phyloP scores from a whole-genome alignment of 768 basidiomycete species.

The Pleurotus citrinopileatus region DNA sequence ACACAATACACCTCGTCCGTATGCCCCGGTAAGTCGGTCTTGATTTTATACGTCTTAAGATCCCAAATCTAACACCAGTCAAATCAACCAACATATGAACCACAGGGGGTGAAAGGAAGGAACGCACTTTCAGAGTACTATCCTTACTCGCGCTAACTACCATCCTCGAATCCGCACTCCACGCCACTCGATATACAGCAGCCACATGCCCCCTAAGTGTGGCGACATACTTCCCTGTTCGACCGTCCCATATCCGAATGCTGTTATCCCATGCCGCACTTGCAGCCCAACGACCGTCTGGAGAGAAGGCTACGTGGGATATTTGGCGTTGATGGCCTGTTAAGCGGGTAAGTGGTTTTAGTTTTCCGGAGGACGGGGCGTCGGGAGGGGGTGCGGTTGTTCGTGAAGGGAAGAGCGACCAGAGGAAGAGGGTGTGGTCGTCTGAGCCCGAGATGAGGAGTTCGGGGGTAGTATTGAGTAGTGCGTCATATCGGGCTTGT shows the following conservation, averaged over 20 bases:
- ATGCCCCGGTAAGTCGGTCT: slow-evolving; percentile 92
- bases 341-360: slow-evolving; percentile 59
- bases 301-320: slow-evolving; percentile 91
- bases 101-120: not conserved
- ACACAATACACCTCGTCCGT: slow-evolving; percentile 99
- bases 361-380: slow-evolving; percentile 19
- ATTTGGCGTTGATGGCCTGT: slow-evolving; percentile 96
- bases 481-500: slow-evolving; percentile 69
- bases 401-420: slow-evolving; percentile 71
- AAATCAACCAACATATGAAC: not conserved
- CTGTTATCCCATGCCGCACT: slow-evolving; percentile 89
- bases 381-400: slow-evolving; percentile 20
- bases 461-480: slow-evolving; percentile 68
- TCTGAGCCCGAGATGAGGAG: slow-evolving; percentile 94
- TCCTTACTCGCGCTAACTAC: slow-evolving; percentile 95
- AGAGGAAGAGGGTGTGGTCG: slow-evolving; percentile 96
- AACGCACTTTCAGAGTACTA: slow-evolving; percentile 84
- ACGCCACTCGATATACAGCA: slow-evolving; percentile 90
- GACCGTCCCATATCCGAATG: slow-evolving; percentile 89
- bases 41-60: slow-evolving; percentile 93
- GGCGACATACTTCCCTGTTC: slow-evolving; percentile 83
- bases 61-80: slow-evolving; percentile 77
- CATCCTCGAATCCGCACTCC: slow-evolving; percentile 92
- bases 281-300: slow-evolving; percentile 90
- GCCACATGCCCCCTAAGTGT: slow-evolving; percentile 91